Evolutionary conservation across 345 rosid species (phyloP).

Genomic region (Fremontodendron californicum): DNA sequence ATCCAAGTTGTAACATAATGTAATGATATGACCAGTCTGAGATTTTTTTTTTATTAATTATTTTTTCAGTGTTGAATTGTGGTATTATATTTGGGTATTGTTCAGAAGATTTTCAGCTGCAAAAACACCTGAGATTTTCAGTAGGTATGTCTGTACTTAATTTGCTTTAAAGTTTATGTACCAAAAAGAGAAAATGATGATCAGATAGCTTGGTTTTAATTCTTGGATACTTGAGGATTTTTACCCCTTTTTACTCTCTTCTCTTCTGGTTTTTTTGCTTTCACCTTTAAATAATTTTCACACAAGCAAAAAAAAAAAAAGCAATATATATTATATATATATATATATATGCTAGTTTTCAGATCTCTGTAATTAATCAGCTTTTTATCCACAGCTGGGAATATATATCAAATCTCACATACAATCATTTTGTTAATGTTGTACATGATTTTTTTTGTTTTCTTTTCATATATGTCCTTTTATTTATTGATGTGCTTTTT

Average conservation of each 20-base stretch:
- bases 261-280: not conserved
- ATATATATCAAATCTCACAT: not conserved
- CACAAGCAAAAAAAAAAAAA: not conserved
- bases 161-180: constrained; percentile 13
- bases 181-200: constrained; percentile 1
- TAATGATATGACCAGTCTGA: not conserved
- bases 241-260: not conserved
- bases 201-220: constrained; percentile 8
- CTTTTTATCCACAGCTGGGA: not conserved
- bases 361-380: not conserved
- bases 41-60: not conserved
- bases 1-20: constrained; percentile 7
- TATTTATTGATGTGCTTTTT: not conserved
- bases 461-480: not conserved
- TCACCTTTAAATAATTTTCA: constrained; percentile 4
- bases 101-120: constrained; percentile 13
- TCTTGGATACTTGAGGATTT: constrained; percentile 5
- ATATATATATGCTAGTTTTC: not conserved
- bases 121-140: constrained; percentile 16
- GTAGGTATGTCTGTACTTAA: constrained; percentile 41
- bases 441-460: not conserved
- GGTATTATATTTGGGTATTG: constrained; percentile 6
- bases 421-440: not conserved
- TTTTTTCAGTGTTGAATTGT: constrained; percentile 9
- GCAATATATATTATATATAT: too few relatives aligned